These are phyloP conservation scores for Neocallimastix lanati DNA, from an alignment of 192 early-diverging fungal genomes.

Conservation along the genomic window DNA sequence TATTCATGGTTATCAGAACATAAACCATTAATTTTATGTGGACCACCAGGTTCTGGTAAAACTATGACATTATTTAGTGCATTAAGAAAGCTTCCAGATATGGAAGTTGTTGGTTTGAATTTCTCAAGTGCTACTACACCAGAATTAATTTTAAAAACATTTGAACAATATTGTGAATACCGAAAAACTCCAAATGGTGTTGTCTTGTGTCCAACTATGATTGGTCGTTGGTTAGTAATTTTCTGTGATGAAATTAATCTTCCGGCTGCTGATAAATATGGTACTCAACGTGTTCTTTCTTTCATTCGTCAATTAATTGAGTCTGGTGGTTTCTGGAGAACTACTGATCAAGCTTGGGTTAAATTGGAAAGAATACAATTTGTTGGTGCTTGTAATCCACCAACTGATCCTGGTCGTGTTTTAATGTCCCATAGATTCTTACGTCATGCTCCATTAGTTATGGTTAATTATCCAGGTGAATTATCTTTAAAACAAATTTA, in stretches of 20 bases:
- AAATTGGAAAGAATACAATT: conserved; percentile 91
- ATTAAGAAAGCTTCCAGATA: conserved; percentile 76
- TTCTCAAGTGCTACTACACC: conserved; percentile 96
- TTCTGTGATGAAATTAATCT: conserved; percentile 99
- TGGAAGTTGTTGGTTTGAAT: conserved; percentile 96
- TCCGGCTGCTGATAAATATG: conserved; percentile 88
- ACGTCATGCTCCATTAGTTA: conserved; percentile 83
- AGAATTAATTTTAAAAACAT: conserved; percentile 81
- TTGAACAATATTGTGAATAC: conserved; percentile 98
- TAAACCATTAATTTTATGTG: conserved; percentile 87
- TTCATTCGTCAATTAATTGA: conserved; percentile 90
- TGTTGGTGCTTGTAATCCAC: conserved; percentile 99
- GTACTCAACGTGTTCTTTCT: conserved; percentile 93
- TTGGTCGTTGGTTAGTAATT: conserved; percentile 89
- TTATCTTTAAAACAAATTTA: conserved; percentile 89
- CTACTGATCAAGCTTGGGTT: conserved; percentile 83
- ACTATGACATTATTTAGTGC: conserved; percentile 98
- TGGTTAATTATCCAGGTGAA: conserved; percentile 97
- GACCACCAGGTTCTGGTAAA: conserved; percentile 97
- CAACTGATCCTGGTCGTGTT: conserved; percentile 96
- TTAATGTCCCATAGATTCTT: conserved; percentile 89
- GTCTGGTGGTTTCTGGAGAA: conserved; percentile 91
- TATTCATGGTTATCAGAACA: conserved; percentile 92
- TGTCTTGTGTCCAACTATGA: conserved; percentile 57
- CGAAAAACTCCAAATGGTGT: conserved; percentile 83